These are phyloP conservation scores for Aspergillus brunneoviolaceus DNA, from an alignment of 2,329 filamentous ascomycete genomes.

Conservation along the genomic window DNA sequence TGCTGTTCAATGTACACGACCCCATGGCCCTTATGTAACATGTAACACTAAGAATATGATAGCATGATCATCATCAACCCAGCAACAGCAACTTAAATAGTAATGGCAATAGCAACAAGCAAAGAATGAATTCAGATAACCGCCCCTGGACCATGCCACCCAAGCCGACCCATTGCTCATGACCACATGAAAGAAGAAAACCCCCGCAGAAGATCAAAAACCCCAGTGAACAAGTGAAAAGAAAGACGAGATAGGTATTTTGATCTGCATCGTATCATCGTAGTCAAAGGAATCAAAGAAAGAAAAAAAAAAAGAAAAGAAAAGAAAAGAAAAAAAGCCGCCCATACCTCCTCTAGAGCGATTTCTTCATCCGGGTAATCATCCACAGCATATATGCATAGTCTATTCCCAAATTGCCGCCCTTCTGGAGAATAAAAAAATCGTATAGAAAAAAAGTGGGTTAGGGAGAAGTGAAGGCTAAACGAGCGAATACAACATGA, in stretches of 20 bases:
- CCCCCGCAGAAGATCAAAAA: slow-evolving; percentile 10
- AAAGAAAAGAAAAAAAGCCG: slow-evolving; percentile 21
- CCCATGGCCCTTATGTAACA: slow-evolving; percentile 7
- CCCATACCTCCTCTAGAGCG: slow-evolving; percentile 25
- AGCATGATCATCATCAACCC: not conserved
- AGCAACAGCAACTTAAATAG: slow-evolving; percentile 4
- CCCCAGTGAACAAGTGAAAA: slow-evolving; percentile 4
- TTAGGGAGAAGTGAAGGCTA: slow-evolving; percentile 5
- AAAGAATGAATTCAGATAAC: slow-evolving; percentile 22
- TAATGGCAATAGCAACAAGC: not conserved
- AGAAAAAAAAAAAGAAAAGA: slow-evolving; percentile 6
- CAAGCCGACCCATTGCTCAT: slow-evolving; percentile 28
- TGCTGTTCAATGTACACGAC: slow-evolving; percentile 8
- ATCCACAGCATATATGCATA: slow-evolving; percentile 22
- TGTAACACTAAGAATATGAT: slow-evolving; percentile 15
- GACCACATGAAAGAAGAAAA: slow-evolving; percentile 24
- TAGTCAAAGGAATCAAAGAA: slow-evolving; percentile 16
- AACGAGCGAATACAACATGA: slow-evolving; percentile 7
- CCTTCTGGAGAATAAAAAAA: slow-evolving; percentile 17
- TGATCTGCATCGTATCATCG: slow-evolving; percentile 21
- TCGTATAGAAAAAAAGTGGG: slow-evolving; percentile 6
- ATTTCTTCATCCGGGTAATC: slow-evolving; percentile 20
- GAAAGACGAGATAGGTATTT: slow-evolving; percentile 14
- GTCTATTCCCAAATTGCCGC: slow-evolving; percentile 27
- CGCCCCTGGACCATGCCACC: slow-evolving; percentile 25